Base-by-base conservation (phyloP, 1,139 yeast genomes). In the Candida sp. region DNA sequence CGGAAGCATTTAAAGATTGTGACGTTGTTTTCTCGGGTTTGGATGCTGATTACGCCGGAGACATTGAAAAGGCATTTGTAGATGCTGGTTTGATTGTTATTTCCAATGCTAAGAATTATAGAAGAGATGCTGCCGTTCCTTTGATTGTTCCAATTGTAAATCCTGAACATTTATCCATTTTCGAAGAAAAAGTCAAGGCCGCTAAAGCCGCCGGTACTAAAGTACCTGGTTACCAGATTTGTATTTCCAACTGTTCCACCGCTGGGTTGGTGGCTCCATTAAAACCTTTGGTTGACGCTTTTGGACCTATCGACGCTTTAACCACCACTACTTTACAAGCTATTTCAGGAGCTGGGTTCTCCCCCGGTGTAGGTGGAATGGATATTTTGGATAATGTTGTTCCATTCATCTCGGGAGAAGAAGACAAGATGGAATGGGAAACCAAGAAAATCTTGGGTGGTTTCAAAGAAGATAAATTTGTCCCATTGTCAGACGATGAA, bases 351-450 rank as follows among this genome's bases (percentile, higher is more conserved):
- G 99, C 96, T 23, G 99, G 99, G 2, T 93, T 88, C 66, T 87
- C 97, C 11, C 99, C 99, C 38, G 99, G 99, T 63, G 96, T 91
- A 43, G 82, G 97, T 23, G 95, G 96, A 48, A 91, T 93, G 68
- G 98, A 93, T 61, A 83, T 93, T 43, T 77, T 93, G 58, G 99
- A 93, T 70, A 93, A 93, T 70, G 78, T 93, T 54, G 89, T 93
- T 44, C 99, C 99, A 39, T 91, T 73, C 75, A 93, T 93, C 59
- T 78, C 93, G 49, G 97, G 99, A 41, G 99, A 93, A 70, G 99
- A 93, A 70, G 99, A 95, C 55, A 93, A 93, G 72, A 89, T 93
- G 55, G 99, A 95, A 70, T 90, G 96, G 95, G 99, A 93, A 72
- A 90, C 99, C 43, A 87, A 88, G 64, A 93, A 93, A 73, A 93